Conservation (phyloP, 2,329 filamentous ascomycete species). For the Neopestalotiopsis sp. region DNA sequence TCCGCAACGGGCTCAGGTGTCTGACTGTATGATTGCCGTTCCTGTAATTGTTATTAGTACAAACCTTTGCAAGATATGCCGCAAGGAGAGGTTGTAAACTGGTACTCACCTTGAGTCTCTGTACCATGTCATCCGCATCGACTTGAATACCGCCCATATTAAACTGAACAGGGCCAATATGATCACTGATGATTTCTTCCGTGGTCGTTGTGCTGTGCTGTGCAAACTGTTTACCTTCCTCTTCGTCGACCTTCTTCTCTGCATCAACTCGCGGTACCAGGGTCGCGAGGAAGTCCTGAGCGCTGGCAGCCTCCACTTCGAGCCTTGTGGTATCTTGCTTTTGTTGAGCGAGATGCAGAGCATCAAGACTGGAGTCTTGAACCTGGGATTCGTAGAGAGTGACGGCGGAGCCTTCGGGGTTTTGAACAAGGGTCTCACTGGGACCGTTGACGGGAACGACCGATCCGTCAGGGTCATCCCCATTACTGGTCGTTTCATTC, state of each 20-base stretch:
- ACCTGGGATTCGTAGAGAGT: constrained; percentile 81
- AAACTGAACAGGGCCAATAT: constrained; percentile 94
- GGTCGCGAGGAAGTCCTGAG: constrained; percentile 76
- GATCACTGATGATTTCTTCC: constrained; percentile 67
- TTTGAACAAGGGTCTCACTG: constrained; percentile 35
- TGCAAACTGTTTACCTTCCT: constrained; percentile 42
- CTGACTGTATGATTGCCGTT: constrained; percentile 60
- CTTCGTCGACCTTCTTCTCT: constrained; percentile 59
- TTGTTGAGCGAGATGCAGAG: constrained; percentile 59
- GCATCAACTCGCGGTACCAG: constrained; percentile 80
- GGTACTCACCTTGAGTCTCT: constrained; percentile 76
- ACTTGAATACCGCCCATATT: constrained; percentile 98
- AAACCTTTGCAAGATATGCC: not conserved
- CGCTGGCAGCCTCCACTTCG: constrained; percentile 73
- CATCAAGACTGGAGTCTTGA: constrained; percentile 72
- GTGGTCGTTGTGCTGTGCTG: constrained; percentile 32
- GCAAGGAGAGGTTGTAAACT: not conserved
- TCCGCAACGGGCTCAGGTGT: constrained; percentile 49
- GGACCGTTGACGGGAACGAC: constrained; percentile 25
- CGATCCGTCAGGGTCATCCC: not conserved
- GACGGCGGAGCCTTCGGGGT: constrained; percentile 66
- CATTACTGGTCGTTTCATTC: constrained; percentile 27
- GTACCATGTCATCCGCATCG: constrained; percentile 91
- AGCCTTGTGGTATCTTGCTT: constrained; percentile 50
- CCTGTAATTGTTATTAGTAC: constrained; percentile 45